Evolutionary conservation across 306 rosid genomes (phyloP), one percentile per base, ranked within the genome.

Genomic region (Cicer judaicum): DNA sequence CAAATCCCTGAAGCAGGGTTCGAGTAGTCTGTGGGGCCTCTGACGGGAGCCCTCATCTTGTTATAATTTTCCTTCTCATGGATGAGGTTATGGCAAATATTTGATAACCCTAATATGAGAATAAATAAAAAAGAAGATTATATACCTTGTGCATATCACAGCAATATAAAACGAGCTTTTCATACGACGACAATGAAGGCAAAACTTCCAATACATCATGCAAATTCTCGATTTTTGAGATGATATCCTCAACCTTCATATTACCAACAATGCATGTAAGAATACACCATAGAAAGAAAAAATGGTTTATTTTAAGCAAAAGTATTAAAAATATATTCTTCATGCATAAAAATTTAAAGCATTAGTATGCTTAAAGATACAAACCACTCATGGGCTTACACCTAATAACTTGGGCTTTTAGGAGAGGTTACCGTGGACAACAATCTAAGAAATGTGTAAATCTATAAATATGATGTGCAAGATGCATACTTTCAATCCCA

Each of bases 221-320:
- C 84, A 88, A 71, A 81, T 74, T 75, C 81, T 80, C 79, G 74
- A 88, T 67, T 75, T 83, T 83, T 73, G 66, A 70, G 79, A 88
- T 36, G 62, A 80, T 85, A 86, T 94, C 96, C 80, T 90, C 91
- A 78, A 86, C 88, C 98, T 94, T 87, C 85, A 77, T 44, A 79
- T 65, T 61, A 84, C 43, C 70, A 84, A 72, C 55, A 70, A 60
- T 18, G 76, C 67, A 49, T 42, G 77, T 72, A 49, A 79, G 50
- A 44, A 71, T 42, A 63, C 57, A 50, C 36, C 49, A 49, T 29
- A 60, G 50, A 29, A 12, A 16, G 36, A 29, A 14, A 43, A 62
- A 62, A 16, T 0, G 12, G 5, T 7, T 18, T 13, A 7, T 34
- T 19, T 64, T 18, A 18, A 50, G 56, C 15, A 19, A 59, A 2